phyloP scores from a whole-genome alignment of 139 green algal genomes.

The Chlorokybus atmophyticus region DNA sequence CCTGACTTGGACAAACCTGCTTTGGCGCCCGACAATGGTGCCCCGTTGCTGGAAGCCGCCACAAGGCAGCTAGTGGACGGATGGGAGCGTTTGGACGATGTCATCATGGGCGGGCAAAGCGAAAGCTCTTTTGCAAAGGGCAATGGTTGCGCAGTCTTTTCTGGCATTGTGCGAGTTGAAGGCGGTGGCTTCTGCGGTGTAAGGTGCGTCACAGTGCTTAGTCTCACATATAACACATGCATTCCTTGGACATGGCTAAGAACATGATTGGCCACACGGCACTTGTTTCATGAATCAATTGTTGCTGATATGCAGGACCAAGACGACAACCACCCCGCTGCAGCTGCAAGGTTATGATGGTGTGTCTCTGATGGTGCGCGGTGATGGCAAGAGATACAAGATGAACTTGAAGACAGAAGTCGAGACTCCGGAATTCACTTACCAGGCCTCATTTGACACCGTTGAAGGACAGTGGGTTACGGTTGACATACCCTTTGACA shows the following conservation, averaged over 20 bases:
- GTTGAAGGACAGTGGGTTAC: conserved; percentile 5
- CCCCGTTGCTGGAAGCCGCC: no score
- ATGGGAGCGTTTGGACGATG: conserved; percentile 8
- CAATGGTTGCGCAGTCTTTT: conserved; percentile 11
- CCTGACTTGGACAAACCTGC: no score
- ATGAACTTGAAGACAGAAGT: conserved; percentile 47
- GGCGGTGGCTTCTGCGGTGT: conserved; percentile 14
- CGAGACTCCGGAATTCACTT: conserved; percentile 9
- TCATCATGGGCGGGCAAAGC: conserved; percentile 18
- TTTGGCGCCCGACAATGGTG: no score
- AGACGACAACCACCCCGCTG: no score
- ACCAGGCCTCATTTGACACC: conserved; percentile 14
- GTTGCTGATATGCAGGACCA: no score
- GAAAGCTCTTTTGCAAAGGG: conserved; percentile 1
- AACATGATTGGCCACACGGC: no score
- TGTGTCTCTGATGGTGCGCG: conserved; percentile 43
- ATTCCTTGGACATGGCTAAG: no score
- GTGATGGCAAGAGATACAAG: conserved; percentile 74
- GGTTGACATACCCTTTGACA: neutral
- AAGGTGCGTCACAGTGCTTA: no score
- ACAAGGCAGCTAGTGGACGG: no score
- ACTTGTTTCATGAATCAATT: no score
- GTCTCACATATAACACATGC: no score
- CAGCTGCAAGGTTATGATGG: conserved; percentile 9
- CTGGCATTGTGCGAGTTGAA: conserved; percentile 13